Evolutionary conservation across 179 eudicot species (phyloP), one percentile per base, ranked within the genome.

Genomic region (Spergularia azorica): DNA sequence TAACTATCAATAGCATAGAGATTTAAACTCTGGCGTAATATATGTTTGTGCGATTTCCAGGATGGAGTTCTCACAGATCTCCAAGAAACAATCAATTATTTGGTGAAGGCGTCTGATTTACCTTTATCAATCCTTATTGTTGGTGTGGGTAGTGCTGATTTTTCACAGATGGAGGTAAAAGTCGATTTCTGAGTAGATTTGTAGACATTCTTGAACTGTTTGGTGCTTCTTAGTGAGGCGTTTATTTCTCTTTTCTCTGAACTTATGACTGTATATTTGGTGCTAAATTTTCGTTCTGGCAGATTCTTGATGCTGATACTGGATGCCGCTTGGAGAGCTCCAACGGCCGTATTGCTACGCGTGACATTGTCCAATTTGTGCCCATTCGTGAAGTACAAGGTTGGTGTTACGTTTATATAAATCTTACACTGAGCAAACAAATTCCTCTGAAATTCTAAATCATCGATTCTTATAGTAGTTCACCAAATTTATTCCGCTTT

Each of bases 361-460:
- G 97, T 74, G 98, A 95, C 83, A 92, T 95, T 75, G 97, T 95
- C 56, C 98, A 95, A 80, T 95, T 95, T 69, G 96, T 95, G 82
- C 91, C 97, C 32, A 88, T 92, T 90, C 91, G 91, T 67, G 92
- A 92, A 51, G 90, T 95, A 65, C 91, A 83, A 66, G 87, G 98
- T 95, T 72, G 67, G 88, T 87, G 13, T 54, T 41, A 41, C 4
- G 7, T 13, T 43, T 10, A 13, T 62, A 0, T 21, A 7, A 12
- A 20, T 18, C 2, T 63, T 20, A 36, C 32, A 6, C 6, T 3
- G 43, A 0, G 67, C 15, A 10, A 1, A 14, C 20, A 9, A 60
- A 12, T 62, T 62, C 41, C 9, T 62, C 41, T 21, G 26, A 32
- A 62, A 26, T 2, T 59, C 18, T n/a, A 6, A n/a, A 59, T 59